Evolutionary conservation across 106 monocot species (phyloP).

Genomic region (Dendrobium catenatum): DNA sequence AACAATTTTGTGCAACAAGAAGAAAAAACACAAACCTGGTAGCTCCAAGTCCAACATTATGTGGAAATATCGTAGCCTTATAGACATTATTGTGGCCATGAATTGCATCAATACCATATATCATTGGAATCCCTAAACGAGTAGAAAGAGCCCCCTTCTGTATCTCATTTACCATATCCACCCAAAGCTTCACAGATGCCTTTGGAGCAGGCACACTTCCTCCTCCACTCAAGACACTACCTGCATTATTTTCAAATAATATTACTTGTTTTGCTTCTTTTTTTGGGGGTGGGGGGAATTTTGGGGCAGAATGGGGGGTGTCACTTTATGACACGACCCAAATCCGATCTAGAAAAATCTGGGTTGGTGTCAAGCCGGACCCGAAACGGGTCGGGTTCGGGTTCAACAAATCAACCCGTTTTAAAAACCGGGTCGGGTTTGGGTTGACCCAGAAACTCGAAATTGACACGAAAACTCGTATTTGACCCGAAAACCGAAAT

Average conservation of each 20-base stretch:
- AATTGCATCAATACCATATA: constrained; percentile 81
- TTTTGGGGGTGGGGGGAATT: no score
- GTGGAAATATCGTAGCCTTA: constrained; percentile 76
- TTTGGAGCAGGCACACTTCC: constrained; percentile 45
- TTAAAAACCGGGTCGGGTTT: no score
- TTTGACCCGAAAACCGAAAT: no score
- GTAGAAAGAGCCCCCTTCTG: constrained; percentile 62
- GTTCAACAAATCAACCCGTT: no score
- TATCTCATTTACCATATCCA: constrained; percentile 51
- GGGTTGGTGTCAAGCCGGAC: no score
- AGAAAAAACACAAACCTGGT: constrained; percentile 27
- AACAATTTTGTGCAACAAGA: no score
- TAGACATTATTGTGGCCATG: constrained; percentile 81
- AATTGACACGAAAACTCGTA: no score
- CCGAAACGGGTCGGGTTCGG: no score
- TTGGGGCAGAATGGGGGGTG: no score
- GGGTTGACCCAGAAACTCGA: no score
- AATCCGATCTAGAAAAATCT: no score
- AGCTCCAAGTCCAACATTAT: constrained; percentile 77
- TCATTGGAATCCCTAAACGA: constrained; percentile 71
- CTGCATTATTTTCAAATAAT: constrained; percentile 18
- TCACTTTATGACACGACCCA: no score
- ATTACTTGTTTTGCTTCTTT: neutral
- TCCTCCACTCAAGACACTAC: constrained; percentile 75
- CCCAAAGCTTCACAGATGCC: constrained; percentile 49